phyloP scores from a whole-genome alignment of 768 basidiomycete genomes.

The Pholiota conissans region DNA sequence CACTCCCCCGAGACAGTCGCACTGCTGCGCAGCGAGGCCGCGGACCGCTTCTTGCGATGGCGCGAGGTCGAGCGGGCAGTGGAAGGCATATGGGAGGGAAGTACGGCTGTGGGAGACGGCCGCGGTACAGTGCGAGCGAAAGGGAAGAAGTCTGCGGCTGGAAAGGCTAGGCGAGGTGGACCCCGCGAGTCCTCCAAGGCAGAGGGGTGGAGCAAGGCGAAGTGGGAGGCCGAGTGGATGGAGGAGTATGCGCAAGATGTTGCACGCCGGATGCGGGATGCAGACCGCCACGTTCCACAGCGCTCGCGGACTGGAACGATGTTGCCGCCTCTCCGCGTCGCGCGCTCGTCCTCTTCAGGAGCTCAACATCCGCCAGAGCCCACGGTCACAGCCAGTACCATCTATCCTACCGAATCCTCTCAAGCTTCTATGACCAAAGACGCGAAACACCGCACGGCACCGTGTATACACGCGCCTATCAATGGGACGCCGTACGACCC shows the following conservation, averaged over 20 bases:
- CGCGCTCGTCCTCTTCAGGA: background rate
- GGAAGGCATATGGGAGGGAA: slow-evolving; percentile 32
- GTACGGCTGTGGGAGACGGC: background rate
- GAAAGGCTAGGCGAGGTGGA: background rate
- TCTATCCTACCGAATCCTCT: background rate
- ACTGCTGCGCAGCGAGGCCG: slow-evolving; percentile 59
- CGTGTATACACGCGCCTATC: background rate
- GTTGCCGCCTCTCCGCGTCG: background rate
- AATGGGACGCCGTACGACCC: slow-evolving; percentile 52
- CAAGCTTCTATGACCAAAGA: background rate
- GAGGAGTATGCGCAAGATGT: slow-evolving; percentile 60
- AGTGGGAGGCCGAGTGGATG: slow-evolving; percentile 71
- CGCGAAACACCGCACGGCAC: background rate
- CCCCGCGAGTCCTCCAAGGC: background rate
- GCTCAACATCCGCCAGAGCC: too few species aligned
- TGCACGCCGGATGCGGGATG: slow-evolving; percentile 47
- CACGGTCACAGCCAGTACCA: background rate
- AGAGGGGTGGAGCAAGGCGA: slow-evolving; percentile 55
- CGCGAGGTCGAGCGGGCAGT: slow-evolving; percentile 65
- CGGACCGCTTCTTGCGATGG: slow-evolving; percentile 72
- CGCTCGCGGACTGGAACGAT: slow-evolving; percentile 4
- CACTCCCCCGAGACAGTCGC: slow-evolving; percentile 62
- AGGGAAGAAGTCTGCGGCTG: slow-evolving; percentile 16
- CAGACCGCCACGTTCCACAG: slow-evolving; percentile 23
- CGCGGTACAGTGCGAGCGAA: too few species aligned